These are phyloP conservation scores for Hamamelis virginiana DNA, from an alignment of 164 flowering plant genomes.

Conservation along the genomic window DNA sequence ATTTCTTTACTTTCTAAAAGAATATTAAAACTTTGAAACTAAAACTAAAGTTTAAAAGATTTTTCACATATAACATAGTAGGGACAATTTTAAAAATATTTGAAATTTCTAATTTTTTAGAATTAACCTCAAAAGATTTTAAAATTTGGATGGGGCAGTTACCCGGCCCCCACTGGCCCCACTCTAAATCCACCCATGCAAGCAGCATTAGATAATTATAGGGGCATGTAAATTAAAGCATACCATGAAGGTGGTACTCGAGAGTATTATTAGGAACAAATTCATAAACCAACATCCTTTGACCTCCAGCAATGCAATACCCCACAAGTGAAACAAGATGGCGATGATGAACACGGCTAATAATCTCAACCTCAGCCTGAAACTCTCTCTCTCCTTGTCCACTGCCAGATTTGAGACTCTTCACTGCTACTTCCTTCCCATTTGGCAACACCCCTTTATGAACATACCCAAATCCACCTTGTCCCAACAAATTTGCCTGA, in stretches of 20 bases:
- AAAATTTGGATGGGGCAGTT: too few species aligned
- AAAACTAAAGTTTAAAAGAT: too few species aligned
- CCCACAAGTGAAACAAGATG: constrained; percentile 87
- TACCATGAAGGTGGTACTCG: constrained; percentile 85
- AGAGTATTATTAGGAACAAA: constrained; percentile 73
- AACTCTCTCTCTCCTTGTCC: constrained; percentile 90
- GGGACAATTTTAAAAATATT: too few species aligned
- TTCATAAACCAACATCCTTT: constrained; percentile 79
- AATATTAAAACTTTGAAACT: too few species aligned
- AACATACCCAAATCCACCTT: constrained; percentile 89
- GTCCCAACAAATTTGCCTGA: constrained; percentile 59
- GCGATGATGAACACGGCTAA: constrained; percentile 88
- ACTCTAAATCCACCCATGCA: too few species aligned
- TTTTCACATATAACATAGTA: too few species aligned
- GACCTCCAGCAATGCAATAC: constrained; percentile 58
- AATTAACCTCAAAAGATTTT: too few species aligned
- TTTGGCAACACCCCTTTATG: constrained; percentile 81
- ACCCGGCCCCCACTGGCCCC: too few species aligned
- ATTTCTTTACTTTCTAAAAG: too few species aligned
- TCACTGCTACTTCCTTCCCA: constrained; percentile 83
- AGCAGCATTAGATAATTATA: too few species aligned
- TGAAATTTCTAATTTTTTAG: too few species aligned
- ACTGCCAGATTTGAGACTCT: constrained; percentile 73
- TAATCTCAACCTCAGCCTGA: constrained; percentile 93
- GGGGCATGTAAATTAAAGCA: background rate